These are phyloP conservation scores for Ambrosia artemisiifolia DNA, from an alignment of 129 eudicot species.

Conservation along the genomic window DNA sequence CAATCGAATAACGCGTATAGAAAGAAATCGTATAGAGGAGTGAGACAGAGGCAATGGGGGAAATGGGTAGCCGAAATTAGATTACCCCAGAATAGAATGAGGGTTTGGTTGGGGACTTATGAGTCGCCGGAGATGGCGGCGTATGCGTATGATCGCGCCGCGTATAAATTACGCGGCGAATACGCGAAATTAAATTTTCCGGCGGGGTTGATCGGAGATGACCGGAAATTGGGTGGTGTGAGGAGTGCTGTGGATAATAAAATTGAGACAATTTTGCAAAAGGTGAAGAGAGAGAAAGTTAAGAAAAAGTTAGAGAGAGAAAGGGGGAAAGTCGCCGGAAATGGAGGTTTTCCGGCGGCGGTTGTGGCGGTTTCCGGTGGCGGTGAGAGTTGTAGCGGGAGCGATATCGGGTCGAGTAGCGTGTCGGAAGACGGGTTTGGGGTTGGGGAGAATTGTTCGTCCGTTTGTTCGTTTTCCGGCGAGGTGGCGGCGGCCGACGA, in stretches of 20 bases:
- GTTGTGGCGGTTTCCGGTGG: neutral
- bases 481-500: slow-evolving; percentile 22
- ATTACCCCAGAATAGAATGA: slow-evolving; percentile 77
- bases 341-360: neutral
- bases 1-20: slow-evolving; percentile 2
- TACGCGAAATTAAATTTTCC: slow-evolving; percentile 91
- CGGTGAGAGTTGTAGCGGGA: slow-evolving; percentile 21
- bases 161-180: slow-evolving; percentile 86
- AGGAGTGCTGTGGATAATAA: slow-evolving; percentile 71
- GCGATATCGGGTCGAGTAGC: slow-evolving; percentile 6
- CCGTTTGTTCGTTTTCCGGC: slow-evolving; percentile 22
- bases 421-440: slow-evolving; percentile 61
- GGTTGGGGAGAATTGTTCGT: slow-evolving; percentile 36
- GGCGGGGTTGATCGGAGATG: slow-evolving; percentile 55
- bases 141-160: slow-evolving; percentile 92
- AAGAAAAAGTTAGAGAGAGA: slow-evolving; percentile 29
- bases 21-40: slow-evolving; percentile 85
- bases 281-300: slow-evolving; percentile 54
- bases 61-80: slow-evolving; percentile 98
- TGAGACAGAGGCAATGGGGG: slow-evolving; percentile 97
- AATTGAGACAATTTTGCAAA: slow-evolving; percentile 71
- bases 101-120: slow-evolving; percentile 95
- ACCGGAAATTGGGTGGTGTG: slow-evolving; percentile 39
- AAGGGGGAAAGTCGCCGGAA: neutral
- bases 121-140: slow-evolving; percentile 94